Base-by-base conservation (phyloP, 441 rosid species). In the Jatropha podagrica region DNA sequence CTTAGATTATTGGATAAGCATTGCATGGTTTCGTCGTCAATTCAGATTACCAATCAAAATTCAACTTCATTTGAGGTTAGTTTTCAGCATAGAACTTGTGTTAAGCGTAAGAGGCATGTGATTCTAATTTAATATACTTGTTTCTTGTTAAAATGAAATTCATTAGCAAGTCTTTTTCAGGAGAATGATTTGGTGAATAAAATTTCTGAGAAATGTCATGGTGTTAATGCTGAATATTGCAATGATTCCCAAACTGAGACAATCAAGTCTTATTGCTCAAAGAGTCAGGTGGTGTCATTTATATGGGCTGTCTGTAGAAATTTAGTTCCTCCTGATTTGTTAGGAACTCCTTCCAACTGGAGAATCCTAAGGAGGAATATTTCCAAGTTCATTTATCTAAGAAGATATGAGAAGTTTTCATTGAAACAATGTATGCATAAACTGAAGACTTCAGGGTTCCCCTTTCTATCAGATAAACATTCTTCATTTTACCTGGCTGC, bases 221-320 rank as follows among this genome's bases (percentile, higher is more conserved):
- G 59, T 65, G 77, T 76, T 74, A 56, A 67, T 72, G 49, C 68
- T 74, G 77, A 76, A 65, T 74, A 32, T 59, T 67, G 69, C 67
- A 79, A 55, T 44, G 63, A 79, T 81, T 71, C 77, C 26, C 79
- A 76, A 74, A 76, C 70, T 44, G 82, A 83, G 80, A 81, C 78
- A 74, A 61, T 76, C 20, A 87, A 79, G 80, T 78, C 83, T 15
- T 86, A 83, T 77, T 91, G 97, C 88, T 84, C 85, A 10, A 86
- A 85, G 72, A 81, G 81, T 76, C 92, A 91, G 85, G 94, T 93
- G 59, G 89, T 88, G 49, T 90, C 96, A 75, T 96, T 92, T 81
- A 68, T 93, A 83, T 93, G 97, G 98, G 96, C 94, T 81, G 90
- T 81, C 76, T 89, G 90, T 79, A 87, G 91, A 85, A 85, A 83